Conservation (phyloP, 2,329 filamentous ascomycete species). For the Apiospora marii region DNA sequence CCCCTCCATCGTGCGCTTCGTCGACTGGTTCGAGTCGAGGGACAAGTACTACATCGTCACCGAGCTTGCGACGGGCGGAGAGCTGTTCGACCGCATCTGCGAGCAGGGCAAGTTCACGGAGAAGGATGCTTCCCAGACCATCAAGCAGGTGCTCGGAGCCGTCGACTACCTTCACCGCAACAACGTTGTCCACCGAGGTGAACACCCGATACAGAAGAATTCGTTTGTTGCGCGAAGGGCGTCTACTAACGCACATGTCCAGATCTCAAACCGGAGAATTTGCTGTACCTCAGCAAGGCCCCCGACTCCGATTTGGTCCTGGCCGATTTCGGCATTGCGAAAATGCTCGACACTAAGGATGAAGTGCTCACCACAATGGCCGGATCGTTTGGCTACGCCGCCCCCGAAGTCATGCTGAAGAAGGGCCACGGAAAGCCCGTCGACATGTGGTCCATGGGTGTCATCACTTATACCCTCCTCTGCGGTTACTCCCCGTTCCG, state of each 20-base stretch:
- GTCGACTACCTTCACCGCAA: constrained; percentile 95
- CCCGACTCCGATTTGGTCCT: constrained; percentile 85
- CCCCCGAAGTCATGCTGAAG: constrained; percentile 98
- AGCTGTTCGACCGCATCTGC: constrained; percentile 97
- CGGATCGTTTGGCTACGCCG: constrained; percentile 96
- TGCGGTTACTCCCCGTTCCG: constrained; percentile 99
- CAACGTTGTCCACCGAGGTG: constrained; percentile 95
- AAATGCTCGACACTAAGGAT: constrained; percentile 90
- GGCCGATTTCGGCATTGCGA: constrained; percentile 98
- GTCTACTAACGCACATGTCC: background rate
- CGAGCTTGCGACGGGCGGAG: constrained; percentile 92
- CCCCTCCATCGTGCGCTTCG: constrained; percentile 95
- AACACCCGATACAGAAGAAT: constrained; percentile 26
- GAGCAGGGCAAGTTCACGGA: constrained; percentile 98
- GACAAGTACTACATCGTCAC: constrained; percentile 99
- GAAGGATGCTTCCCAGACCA: constrained; percentile 95
- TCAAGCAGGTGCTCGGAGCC: constrained; percentile 90
- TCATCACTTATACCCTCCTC: constrained; percentile 97
- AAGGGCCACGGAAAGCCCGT: constrained; percentile 97
- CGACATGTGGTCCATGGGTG: constrained; percentile 99
- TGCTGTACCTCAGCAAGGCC: constrained; percentile 87
- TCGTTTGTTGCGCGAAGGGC: background rate
- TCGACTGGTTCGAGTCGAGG: constrained; percentile 99
- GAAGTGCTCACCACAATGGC: constrained; percentile 98
- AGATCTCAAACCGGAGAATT: constrained; percentile 98